Evolutionary conservation across 768 basidiomycete genomes (phyloP), one percentile per base, ranked within the genome.

Genomic region (Cyathus striatus): DNA sequence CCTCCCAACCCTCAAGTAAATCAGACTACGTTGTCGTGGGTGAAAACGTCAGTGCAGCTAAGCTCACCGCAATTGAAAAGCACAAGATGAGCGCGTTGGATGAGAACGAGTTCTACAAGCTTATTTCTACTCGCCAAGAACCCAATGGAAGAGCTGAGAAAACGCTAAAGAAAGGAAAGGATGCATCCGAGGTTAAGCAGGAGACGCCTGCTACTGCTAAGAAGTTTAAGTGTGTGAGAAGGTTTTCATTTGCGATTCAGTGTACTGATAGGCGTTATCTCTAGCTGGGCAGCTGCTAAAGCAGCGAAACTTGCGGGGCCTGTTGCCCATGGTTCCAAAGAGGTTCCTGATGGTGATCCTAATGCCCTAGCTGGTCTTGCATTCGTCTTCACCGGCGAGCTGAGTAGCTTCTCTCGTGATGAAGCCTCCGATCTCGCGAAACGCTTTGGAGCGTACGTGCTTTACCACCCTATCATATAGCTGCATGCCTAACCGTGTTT

Each of bases 311-410:
- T 73, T 0, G 76, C 81, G 0, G 79, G 79, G 0, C 83, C 83
- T 0, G 59, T 68, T n/a, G 76, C 85, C 20, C 68, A 71, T n/a
- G 85, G 84, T 0, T 70, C 76, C 13, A 90, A 86, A 55, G 71
- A 77, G 12, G 74, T 89, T 17, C 88, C 89, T 0, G 81, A 91
- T 34, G 83, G 84, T 12, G 67, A 69, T 21, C 76, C 77, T 0
- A 75, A 84, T 53, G 91, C 89, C 56, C 71, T 99, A 6, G 76
- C 83, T 0, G 94, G 94, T 0, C 70, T 98, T 18, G 75, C 90
- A 0, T 86, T 99, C 55, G 95, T 99, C 17, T 99, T 99, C 50
- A 98, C 96, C 0, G 96, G 94, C 13, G 95, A 99, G 53, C 64
- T 98, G 36, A 78, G 75, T 37, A 86, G 85, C 45, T 81, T 98